Conservation (phyloP, 805 yeast species). For the Nakazawaea ishiwadae region DNA sequence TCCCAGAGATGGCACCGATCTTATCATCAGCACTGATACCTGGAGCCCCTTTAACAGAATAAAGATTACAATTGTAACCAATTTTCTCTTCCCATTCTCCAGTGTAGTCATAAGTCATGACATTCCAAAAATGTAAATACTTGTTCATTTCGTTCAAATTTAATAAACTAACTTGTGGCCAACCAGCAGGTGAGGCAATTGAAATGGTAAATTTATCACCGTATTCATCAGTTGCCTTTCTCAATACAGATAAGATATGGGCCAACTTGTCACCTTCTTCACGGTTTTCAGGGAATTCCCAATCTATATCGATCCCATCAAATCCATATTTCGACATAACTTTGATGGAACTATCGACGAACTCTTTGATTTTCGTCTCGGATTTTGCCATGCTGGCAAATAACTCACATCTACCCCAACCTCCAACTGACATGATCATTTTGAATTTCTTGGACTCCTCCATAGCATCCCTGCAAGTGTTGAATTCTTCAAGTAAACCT, state of each 20-base stretch:
- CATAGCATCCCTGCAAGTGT: conserved; percentile 13
- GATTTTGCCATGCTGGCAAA: conserved; percentile 41
- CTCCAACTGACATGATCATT: conserved; percentile 69
- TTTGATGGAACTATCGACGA: conserved; percentile 41
- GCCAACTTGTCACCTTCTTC: conserved; percentile 41
- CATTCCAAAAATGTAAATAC: conserved; percentile 61
- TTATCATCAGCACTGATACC: too few species aligned
- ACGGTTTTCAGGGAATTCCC: conserved; percentile 68
- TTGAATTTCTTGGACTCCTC: conserved; percentile 35
- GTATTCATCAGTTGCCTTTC: conserved; percentile 27
- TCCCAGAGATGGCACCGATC: too few species aligned
- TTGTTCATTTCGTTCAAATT: conserved; percentile 47
- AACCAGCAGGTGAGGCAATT: conserved; percentile 66
- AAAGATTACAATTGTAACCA: conserved; percentile 64
- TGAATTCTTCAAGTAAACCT: conserved; percentile 9
- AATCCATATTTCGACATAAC: conserved; percentile 48
- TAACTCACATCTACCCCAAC: conserved; percentile 52
- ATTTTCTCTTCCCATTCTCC: conserved; percentile 63
- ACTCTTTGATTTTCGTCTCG: conserved; percentile 29
- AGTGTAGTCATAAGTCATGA: conserved; percentile 80
- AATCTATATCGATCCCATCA: conserved; percentile 83
- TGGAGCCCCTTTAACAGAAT: too few species aligned
- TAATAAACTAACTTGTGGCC: conserved; percentile 35
- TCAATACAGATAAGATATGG: conserved; percentile 33
- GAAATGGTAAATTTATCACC: conserved; percentile 46